Percentiles rank a stretch among this genome's conserved stretches.
These are phyloP conservation scores for Dioscorea zingiberensis DNA, from an alignment of 106 monocot genomes.

Conservation along the genomic window DNA sequence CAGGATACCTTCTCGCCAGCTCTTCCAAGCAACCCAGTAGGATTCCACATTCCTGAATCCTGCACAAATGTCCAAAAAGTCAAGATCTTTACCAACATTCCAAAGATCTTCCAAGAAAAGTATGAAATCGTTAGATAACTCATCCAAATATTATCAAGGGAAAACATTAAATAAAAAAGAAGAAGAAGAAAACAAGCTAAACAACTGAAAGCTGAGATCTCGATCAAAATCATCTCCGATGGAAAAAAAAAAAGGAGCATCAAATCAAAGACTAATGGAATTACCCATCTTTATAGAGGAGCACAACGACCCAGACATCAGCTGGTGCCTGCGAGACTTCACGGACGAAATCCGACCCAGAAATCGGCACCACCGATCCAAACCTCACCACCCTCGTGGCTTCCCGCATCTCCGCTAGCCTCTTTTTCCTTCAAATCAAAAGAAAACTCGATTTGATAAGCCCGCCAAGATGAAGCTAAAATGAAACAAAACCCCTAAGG, in stretches of 20 bases:
- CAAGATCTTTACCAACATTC: not conserved
- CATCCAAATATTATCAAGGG: too few species aligned
- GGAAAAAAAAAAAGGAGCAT: not conserved
- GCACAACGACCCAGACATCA: constrained; percentile 68
- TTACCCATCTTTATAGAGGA: constrained; percentile 81
- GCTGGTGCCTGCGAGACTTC: constrained; percentile 63
- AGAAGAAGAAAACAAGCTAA: too few species aligned
- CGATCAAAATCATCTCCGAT: not conserved
- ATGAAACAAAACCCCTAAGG: not conserved
- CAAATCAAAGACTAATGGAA: not conserved
- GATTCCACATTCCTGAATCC: constrained; percentile 72
- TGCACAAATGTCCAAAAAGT: constrained; percentile 13
- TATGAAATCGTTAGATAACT: not conserved
- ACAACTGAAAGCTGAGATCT: not conserved
- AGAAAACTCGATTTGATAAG: not conserved
- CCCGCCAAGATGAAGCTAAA: not conserved
- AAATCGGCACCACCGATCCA: constrained; percentile 48
- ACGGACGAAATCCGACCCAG: constrained; percentile 57
- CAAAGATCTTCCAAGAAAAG: not conserved
- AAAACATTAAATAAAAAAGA: too few species aligned
- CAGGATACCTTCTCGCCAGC: constrained; percentile 75
- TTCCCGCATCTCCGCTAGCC: constrained; percentile 69
- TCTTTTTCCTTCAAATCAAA: constrained; percentile 61
- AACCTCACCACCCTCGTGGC: constrained; percentile 43
- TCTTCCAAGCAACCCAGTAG: constrained; percentile 73